phyloP scores from a whole-genome alignment of 164 flowering plant genomes.

The Paratinospora sagittata region DNA sequence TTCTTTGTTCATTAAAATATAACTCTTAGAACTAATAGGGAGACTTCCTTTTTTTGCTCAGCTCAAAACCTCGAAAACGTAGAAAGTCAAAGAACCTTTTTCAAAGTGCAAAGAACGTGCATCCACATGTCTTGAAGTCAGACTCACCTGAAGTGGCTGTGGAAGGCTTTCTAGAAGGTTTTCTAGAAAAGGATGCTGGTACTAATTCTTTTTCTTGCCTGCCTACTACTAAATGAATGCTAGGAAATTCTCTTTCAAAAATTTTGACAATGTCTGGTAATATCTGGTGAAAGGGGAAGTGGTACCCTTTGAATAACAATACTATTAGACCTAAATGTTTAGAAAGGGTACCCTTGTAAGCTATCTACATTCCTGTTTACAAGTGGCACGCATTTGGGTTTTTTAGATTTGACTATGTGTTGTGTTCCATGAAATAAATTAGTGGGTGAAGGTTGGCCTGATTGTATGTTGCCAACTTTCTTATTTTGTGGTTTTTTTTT shows the following conservation, averaged over 20 bases:
- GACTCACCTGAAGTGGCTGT: conserved; percentile 33
- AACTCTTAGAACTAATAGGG: background rate
- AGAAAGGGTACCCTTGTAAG: background rate
- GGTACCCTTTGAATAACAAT: background rate
- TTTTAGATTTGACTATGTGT: too few relatives aligned
- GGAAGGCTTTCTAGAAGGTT: conserved; percentile 26
- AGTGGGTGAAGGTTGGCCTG: too few relatives aligned
- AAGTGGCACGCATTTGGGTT: background rate
- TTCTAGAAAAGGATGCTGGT: conserved; percentile 44
- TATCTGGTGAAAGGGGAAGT: background rate
- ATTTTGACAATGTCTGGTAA: conserved; percentile 6
- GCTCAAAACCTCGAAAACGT: conserved; percentile 55
- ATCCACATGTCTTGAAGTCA: conserved; percentile 46
- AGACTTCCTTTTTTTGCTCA: conserved; percentile 22
- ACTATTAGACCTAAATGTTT: background rate
- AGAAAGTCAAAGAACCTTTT: conserved; percentile 27
- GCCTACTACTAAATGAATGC: conserved; percentile 13
- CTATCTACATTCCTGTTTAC: background rate
- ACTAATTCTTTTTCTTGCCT: conserved; percentile 12
- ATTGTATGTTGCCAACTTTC: too few relatives aligned
- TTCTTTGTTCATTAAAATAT: background rate
- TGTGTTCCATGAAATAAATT: too few relatives aligned
- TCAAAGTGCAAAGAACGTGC: conserved; percentile 42
- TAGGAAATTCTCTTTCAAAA: conserved; percentile 11
- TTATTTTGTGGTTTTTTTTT: too few relatives aligned